phyloP scores from a whole-genome alignment of 2,329 filamentous ascomycete genomes.

The Diaporthe ampelina region DNA sequence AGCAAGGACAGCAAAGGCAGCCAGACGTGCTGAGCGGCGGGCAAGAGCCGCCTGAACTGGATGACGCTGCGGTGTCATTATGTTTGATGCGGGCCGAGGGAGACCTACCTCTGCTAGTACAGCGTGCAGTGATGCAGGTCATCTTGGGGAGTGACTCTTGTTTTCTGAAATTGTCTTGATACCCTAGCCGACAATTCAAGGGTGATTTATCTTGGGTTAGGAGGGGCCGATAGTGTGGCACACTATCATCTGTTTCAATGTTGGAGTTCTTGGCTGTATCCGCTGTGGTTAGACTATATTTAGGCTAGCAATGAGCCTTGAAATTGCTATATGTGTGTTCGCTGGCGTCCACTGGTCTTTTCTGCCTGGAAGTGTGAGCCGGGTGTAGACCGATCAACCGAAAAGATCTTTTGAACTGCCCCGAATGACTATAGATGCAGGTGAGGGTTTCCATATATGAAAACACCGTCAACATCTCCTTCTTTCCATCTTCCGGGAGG shows the following conservation, averaged over 20 bases:
- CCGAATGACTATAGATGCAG: too few species aligned
- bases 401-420: neutral
- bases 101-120: accelerated
- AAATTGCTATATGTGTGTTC: too few species aligned
- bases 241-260: neutral
- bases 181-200: neutral
- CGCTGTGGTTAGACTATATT: neutral
- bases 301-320: neutral
- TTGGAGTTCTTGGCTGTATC: neutral
- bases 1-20: neutral
- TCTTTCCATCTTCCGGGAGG: neutral
- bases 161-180: neutral
- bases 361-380: neutral
- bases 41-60: neutral
- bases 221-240: neutral
- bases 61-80: too few species aligned
- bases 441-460: neutral
- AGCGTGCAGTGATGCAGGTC: neutral
- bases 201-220: too few species aligned
- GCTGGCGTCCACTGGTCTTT: neutral
- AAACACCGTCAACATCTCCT: neutral
- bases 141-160: neutral
- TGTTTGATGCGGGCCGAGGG: too few species aligned
- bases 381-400: neutral
- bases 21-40: constrained; percentile 14